Conservation (phyloP, 257 asterid genomes). For the Galeopsis tetrahit region DNA sequence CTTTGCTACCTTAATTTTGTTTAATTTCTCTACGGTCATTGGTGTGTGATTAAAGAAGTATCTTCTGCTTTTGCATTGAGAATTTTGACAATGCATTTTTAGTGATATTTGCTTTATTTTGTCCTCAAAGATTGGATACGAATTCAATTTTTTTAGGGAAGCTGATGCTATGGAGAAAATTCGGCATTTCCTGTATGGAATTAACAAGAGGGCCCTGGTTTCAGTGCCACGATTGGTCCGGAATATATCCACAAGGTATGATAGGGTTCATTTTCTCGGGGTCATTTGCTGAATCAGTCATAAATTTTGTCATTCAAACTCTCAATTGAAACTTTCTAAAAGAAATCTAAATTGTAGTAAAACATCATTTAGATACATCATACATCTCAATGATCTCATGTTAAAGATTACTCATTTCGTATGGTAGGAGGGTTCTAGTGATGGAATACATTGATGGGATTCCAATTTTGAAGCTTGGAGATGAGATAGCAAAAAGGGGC, state of each 20-base stretch:
- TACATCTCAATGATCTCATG: conserved; percentile 23
- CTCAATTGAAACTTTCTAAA: conserved; percentile 7
- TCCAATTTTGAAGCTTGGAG: conserved; percentile 92
- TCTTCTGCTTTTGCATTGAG: conserved; percentile 6
- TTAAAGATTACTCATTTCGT: conserved; percentile 31
- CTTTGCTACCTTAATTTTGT: conserved; percentile 1
- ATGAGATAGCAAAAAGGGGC: conserved; percentile 96
- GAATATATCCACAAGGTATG: conserved; percentile 75
- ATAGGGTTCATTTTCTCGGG: conserved; percentile 25
- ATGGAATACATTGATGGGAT: conserved; percentile 95
- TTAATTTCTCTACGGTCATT: conserved; percentile 8
- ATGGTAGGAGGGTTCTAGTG: conserved; percentile 78
- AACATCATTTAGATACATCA: conserved; percentile 9
- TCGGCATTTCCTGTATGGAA: conserved; percentile 61
- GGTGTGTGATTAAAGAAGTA: not conserved
- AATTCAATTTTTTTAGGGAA: conserved; percentile 88
- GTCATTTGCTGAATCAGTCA: conserved; percentile 16
- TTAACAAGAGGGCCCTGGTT: conserved; percentile 80
- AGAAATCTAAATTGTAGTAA: conserved; percentile 1
- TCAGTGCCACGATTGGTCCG: conserved; percentile 70
- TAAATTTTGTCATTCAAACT: conserved; percentile 21
- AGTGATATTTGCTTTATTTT: conserved; percentile 35
- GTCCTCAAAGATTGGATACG: conserved; percentile 80
- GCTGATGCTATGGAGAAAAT: conserved; percentile 96
- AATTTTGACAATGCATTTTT: not conserved